phyloP scores from a whole-genome alignment of 2,329 filamentous ascomycete species.

The Colletotrichum tabaci region DNA sequence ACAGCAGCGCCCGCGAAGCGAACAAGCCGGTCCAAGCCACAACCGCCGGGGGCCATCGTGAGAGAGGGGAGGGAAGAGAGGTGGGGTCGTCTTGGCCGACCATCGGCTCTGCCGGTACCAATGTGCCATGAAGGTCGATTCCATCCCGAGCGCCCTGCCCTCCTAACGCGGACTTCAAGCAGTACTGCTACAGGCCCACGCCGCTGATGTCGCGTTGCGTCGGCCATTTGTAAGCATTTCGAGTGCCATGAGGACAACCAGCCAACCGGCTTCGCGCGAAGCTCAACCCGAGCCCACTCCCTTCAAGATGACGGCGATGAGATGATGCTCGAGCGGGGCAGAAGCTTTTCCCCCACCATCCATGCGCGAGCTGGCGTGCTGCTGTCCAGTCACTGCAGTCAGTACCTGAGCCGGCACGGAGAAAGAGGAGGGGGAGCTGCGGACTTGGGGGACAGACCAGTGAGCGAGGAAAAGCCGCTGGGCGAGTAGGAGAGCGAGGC shows the following conservation, averaged over 20 bases:
- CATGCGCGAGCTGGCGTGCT: constrained; percentile 15
- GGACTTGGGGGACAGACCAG: constrained; percentile 9
- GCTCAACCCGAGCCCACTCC: constrained; percentile 18
- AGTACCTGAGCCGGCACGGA: constrained; percentile 1
- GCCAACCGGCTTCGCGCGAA: constrained; percentile 27
- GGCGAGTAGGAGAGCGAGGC: constrained; percentile 15
- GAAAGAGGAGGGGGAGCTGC: background rate
- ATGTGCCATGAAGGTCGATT: background rate
- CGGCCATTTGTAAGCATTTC: constrained; percentile 31
- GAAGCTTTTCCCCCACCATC: constrained; percentile 30
- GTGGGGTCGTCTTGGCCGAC: background rate
- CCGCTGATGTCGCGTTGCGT: constrained; percentile 3
- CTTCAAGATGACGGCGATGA: constrained; percentile 33
- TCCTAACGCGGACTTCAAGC: background rate
- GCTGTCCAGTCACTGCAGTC: background rate
- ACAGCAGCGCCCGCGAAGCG: background rate
- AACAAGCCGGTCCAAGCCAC: background rate
- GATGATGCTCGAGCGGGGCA: constrained; percentile 37
- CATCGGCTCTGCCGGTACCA: constrained; percentile 6
- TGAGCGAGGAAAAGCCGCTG: constrained; percentile 5
- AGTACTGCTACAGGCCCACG: background rate
- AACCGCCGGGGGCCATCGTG: background rate
- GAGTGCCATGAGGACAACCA: background rate
- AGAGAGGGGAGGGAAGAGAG: background rate
- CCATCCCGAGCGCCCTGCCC: background rate